Conservation (phyloP, 306 rosid species). For the Ormosia emarginata region DNA sequence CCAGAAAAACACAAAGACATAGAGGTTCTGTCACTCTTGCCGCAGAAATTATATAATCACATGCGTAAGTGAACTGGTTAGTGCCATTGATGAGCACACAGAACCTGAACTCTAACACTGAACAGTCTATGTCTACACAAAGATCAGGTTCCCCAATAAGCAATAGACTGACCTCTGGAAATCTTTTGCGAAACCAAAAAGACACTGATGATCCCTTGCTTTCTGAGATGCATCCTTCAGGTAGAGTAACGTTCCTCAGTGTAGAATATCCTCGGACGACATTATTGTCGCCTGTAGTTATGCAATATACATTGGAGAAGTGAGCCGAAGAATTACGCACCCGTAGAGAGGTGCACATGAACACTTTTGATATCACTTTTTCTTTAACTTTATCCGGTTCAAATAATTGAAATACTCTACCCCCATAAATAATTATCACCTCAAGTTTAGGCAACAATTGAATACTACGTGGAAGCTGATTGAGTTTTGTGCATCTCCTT, state of each 20-base stretch:
- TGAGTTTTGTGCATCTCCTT: not conserved
- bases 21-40: too few species aligned
- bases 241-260: not conserved
- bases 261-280: too few species aligned
- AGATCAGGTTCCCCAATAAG: not conserved
- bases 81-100: slow-evolving; percentile 4
- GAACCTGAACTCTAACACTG: not conserved
- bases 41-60: not conserved
- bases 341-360: not conserved
- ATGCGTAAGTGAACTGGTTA: not conserved
- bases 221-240: not conserved
- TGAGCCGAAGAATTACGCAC: not conserved
- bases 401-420: not conserved
- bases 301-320: too few species aligned
- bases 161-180: not conserved
- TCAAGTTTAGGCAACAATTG: not conserved
- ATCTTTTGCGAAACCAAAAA: not conserved
- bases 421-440: not conserved
- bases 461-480: not conserved
- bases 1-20: not conserved
- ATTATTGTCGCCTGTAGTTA: too few species aligned
- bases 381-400: too few species aligned
- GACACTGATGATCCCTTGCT: not conserved
- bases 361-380: not conserved
- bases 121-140: not conserved